These are phyloP conservation scores for Penicillium sp. DNA, from an alignment of 2,329 filamentous ascomycete species.

Conservation along the genomic window DNA sequence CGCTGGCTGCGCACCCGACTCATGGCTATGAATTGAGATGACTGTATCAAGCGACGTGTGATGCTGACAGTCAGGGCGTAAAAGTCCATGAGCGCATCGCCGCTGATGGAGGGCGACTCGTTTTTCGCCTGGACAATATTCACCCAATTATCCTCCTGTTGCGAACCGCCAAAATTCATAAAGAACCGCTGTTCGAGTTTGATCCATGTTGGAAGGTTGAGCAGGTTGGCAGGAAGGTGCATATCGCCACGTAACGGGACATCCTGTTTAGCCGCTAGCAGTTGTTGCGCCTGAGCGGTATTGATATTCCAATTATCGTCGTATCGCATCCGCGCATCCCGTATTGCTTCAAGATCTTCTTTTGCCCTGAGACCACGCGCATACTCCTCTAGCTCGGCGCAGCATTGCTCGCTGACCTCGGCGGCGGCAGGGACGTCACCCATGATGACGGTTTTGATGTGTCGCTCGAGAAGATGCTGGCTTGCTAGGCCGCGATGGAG, in stretches of 20 bases:
- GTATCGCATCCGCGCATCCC: conserved; percentile 65
- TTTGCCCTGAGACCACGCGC: conserved; percentile 69
- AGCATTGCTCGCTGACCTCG: conserved; percentile 73
- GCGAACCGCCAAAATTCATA: conserved; percentile 69
- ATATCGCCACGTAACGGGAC: conserved; percentile 41
- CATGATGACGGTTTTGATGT: conserved; percentile 50
- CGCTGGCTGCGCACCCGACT: conserved; percentile 66
- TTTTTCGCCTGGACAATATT: conserved; percentile 56
- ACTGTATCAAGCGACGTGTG: conserved; percentile 72
- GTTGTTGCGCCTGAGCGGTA: conserved; percentile 35
- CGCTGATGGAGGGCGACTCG: conserved; percentile 71
- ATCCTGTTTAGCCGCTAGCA: conserved; percentile 38
- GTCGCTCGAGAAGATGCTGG: conserved; percentile 44
- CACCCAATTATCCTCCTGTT: conserved; percentile 71
- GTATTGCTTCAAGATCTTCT: conserved; percentile 68
- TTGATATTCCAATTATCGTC: conserved; percentile 71
- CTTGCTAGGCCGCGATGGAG: conserved; percentile 60
- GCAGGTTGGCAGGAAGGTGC: conserved; percentile 61
- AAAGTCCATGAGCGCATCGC: conserved; percentile 78
- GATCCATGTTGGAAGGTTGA: conserved; percentile 67
- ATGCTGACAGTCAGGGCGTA: conserved; percentile 70
- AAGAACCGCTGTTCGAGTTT: conserved; percentile 70
- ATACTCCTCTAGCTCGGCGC: conserved; percentile 68
- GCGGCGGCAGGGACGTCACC: conserved; percentile 72
- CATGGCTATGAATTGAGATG: conserved; percentile 71